Evolutionary conservation across 2,329 filamentous ascomycete species (phyloP).

Genomic region (Grosmannia clavigera): DNA sequence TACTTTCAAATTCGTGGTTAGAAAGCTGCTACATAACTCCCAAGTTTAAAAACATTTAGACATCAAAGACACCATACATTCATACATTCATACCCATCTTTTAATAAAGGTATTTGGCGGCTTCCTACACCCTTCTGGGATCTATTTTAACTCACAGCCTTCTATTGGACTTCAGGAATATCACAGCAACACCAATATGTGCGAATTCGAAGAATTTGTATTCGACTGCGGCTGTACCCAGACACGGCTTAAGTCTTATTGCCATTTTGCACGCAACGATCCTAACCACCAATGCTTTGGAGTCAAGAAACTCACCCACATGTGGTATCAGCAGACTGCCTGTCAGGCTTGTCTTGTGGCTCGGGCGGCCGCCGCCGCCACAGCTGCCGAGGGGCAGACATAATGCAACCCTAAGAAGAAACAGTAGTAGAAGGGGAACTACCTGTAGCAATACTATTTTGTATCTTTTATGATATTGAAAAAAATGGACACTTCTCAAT

Average conservation of each 20-base stretch:
- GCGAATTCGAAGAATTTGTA: conserved; percentile 56
- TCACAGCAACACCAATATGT: conserved; percentile 35
- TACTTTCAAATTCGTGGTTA: background rate
- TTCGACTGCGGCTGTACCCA: conserved; percentile 53
- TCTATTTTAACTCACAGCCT: no score
- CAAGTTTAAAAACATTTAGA: no score
- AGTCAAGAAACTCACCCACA: conserved; percentile 51
- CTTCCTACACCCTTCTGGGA: no score
- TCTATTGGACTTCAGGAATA: background rate
- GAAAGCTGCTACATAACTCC: background rate
- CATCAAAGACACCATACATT: no score
- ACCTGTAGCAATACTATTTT: background rate
- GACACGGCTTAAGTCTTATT: conserved; percentile 52
- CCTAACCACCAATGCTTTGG: conserved; percentile 56
- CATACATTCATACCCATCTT: no score
- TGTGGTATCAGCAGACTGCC: conserved; percentile 41
- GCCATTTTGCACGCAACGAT: conserved; percentile 64
- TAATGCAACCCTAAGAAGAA: background rate
- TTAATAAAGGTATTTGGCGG: background rate
- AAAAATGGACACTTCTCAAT: background rate
- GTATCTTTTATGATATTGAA: background rate
- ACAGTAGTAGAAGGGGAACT: background rate
- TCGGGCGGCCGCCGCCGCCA: background rate
- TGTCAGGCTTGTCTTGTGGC: conserved; percentile 26
- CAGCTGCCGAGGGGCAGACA: background rate